These are phyloP conservation scores for Chimonanthus salicifolius DNA, from an alignment of 164 flowering plant species.

Conservation along the genomic window DNA sequence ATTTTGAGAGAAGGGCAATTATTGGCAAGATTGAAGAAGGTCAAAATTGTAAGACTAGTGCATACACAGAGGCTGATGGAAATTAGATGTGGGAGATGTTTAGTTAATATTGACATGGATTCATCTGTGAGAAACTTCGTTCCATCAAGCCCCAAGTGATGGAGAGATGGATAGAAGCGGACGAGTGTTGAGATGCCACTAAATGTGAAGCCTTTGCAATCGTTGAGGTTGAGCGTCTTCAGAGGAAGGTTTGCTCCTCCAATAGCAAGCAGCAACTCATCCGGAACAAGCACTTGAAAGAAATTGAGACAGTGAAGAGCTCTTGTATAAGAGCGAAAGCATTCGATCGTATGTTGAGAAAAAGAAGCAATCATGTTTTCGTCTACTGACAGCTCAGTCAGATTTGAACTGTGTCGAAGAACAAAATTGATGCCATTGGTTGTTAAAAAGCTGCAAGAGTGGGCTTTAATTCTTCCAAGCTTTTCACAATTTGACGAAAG, in stretches of 20 bases:
- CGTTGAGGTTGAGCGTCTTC: constrained; percentile 24
- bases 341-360: not conserved
- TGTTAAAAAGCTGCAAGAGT: constrained; percentile 37
- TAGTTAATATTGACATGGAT: constrained; percentile 22
- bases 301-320: constrained; percentile 31
- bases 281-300: constrained; percentile 30
- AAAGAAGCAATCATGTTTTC: constrained; percentile 15
- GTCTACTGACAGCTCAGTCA: constrained; percentile 27
- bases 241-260: constrained; percentile 35
- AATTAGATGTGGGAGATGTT: constrained; percentile 21
- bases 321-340: constrained; percentile 8
- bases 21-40: constrained; percentile 29
- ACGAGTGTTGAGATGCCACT: constrained; percentile 34
- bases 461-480: constrained; percentile 28
- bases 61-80: constrained; percentile 36
- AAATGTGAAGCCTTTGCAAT: constrained; percentile 30
- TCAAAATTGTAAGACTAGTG: constrained; percentile 22
- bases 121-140: constrained; percentile 37
- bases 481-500: constrained; percentile 29
- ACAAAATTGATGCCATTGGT: constrained; percentile 25
- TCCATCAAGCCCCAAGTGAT: constrained; percentile 26
- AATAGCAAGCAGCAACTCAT: constrained; percentile 35
- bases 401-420: constrained; percentile 17
- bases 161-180: constrained; percentile 14
- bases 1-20: constrained; percentile 29